A percentile compares a stretch with the other conserved stretches of the same genome.
These are phyloP conservation scores for Aureobasidium sp. DNA, from an alignment of 2,329 filamentous ascomycete genomes.

Conservation along the genomic window DNA sequence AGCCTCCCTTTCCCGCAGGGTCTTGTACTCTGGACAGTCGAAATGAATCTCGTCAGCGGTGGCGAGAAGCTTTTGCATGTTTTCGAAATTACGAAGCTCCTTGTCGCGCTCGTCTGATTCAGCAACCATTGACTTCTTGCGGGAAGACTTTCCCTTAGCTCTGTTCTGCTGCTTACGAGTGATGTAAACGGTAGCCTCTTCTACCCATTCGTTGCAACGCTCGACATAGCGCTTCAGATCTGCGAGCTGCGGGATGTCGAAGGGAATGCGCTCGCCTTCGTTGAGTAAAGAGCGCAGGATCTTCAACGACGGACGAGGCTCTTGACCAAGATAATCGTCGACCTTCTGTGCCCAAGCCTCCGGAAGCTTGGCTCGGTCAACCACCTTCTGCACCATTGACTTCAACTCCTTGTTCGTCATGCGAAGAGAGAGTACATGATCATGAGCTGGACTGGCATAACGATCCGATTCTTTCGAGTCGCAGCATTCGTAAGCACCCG, in stretches of 20 bases:
- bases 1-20: slow-evolving; percentile 75
- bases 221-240: slow-evolving; percentile 85
- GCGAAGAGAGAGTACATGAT: slow-evolving; percentile 70
- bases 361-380: slow-evolving; percentile 77
- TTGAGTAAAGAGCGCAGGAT: slow-evolving; percentile 71
- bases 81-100: slow-evolving; percentile 80
- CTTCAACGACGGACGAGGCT: slow-evolving; percentile 77
- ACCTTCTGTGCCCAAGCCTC: slow-evolving; percentile 89
- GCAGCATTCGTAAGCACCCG: slow-evolving; percentile 74
- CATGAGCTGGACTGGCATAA: slow-evolving; percentile 43
- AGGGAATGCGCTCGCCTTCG: slow-evolving; percentile 95
- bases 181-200: slow-evolving; percentile 92
- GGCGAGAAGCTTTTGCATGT: slow-evolving; percentile 74
- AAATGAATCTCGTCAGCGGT: slow-evolving; percentile 85
- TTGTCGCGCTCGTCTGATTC: slow-evolving; percentile 78
- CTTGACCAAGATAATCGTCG: slow-evolving; percentile 73
- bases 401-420: slow-evolving; percentile 64
- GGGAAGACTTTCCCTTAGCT: slow-evolving; percentile 85
- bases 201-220: slow-evolving; percentile 94
- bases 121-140: slow-evolving; percentile 53
- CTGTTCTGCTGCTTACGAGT: slow-evolving; percentile 96
- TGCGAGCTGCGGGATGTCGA: slow-evolving; percentile 72
- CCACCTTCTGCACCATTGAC: slow-evolving; percentile 61
- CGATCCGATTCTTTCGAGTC: slow-evolving; percentile 57
- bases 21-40: slow-evolving; percentile 82